Base-by-base conservation (phyloP, 1,139 yeast genomes). In the Taphrina flavorubra region DNA sequence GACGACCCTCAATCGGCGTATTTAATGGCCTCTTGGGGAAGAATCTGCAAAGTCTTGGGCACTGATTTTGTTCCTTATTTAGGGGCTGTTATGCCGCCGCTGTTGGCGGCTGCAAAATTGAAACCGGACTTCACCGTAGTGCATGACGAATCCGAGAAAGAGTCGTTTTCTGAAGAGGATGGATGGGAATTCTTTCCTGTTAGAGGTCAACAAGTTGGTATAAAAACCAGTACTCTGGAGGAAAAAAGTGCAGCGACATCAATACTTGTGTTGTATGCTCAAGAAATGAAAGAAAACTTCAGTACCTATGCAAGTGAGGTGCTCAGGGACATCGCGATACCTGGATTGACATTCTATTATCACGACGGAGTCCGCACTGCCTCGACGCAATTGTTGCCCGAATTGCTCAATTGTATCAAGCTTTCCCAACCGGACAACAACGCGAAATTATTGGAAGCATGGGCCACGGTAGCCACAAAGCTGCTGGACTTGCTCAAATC, bases 171-270 rank as follows among this genome's bases (percentile, higher is more conserved):
- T 73, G 88, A 87, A 75, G 90, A 90, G 74, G 97, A 92, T 64
- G 97, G 92, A 72, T 94, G 97, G 96, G 99, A 94, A 76, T 95
- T 94, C 61, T 88, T 94, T 69, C 92, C 91, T 73, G 81, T 92
- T 51, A 87, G 92, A 39, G 99, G 99, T 68, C 92, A 91, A 77
- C 92, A 90, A 76, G 87, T 95, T 76, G 99, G 98, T 34, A 92
- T 94, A 67, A 97, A 92, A 77, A 91, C 97, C 3, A 91, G 97
- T 18, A 83, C 90, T 25, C 82, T 94, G 72, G 99, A 94, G 76
- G 98, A 92, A 73, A 94, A 95, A 79, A 92, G 91, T 8, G 84
- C 88, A 49, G 98, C 99, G 4, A 88, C 94, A 82, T 97, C 94
- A 76, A 82, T 94, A 70, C 82, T 94, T 70, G 86, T 92, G 73